These are phyloP conservation scores for Dicorynia guianensis DNA, from an alignment of 306 rosid genomes.

Conservation along the genomic window DNA sequence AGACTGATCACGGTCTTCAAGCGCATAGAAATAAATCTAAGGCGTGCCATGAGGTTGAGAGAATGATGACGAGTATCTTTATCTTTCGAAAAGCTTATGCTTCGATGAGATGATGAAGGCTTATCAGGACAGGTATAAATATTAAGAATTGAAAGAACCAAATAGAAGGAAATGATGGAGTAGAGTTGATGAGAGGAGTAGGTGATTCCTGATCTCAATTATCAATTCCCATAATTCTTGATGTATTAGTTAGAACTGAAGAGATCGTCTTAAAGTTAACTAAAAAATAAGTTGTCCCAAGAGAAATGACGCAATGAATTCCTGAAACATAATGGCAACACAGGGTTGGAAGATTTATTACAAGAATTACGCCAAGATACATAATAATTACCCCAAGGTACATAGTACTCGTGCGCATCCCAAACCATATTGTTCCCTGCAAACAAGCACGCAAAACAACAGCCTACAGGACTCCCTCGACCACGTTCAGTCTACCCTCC, in stretches of 20 bases:
- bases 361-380: neutral
- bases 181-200: slow-evolving; percentile 60
- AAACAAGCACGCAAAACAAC: too few species aligned
- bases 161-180: slow-evolving; percentile 25
- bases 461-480: too few species aligned
- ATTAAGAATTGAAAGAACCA: neutral
- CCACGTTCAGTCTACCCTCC: too few species aligned
- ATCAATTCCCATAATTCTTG: neutral
- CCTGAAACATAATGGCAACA: neutral
- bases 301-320: neutral
- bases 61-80: neutral
- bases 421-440: too few species aligned
- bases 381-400: too few species aligned
- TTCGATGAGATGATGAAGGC: neutral
- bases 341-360: neutral
- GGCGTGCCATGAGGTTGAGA: slow-evolving; percentile 43
- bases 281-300: neutral
- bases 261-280: neutral
- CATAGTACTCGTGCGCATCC: too few species aligned
- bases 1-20: slow-evolving; percentile 31
- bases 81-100: neutral
- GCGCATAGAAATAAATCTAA: neutral
- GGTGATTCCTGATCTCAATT: slow-evolving; percentile 47
- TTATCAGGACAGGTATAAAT: slow-evolving; percentile 18
- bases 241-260: slow-evolving; percentile 49